A percentile compares a stretch with the other conserved stretches of the same genome.
phyloP scores from a whole-genome alignment of 257 asterid species.

The Solanum okadae region DNA sequence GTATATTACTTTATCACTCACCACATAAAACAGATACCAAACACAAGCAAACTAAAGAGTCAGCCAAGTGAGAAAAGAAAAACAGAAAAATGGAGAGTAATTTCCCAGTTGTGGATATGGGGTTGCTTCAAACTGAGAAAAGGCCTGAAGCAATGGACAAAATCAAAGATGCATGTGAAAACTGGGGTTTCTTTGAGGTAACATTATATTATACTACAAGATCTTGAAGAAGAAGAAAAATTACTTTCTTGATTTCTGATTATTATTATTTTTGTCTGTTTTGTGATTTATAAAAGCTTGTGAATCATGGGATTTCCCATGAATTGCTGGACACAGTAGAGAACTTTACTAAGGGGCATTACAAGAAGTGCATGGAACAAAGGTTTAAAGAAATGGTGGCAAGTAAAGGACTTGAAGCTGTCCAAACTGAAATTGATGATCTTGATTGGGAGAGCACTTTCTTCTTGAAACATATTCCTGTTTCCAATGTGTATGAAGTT shows the following conservation, averaged over 20 bases:
- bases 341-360: conserved; percentile 51
- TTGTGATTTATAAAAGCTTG: conserved; percentile 10
- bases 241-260: background rate
- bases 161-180: conserved; percentile 59
- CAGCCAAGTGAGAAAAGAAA: background rate
- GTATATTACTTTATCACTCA: background rate
- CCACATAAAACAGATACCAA: background rate
- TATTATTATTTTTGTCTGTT: background rate
- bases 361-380: conserved; percentile 48
- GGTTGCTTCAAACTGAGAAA: conserved; percentile 49
- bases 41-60: background rate
- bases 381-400: conserved; percentile 62
- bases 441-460: conserved; percentile 71
- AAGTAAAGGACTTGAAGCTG: conserved; percentile 49
- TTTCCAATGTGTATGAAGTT: conserved; percentile 46
- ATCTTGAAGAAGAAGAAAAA: background rate
- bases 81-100: conserved; percentile 24
- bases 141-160: conserved; percentile 46
- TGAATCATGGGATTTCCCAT: conserved; percentile 50
- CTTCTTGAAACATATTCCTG: conserved; percentile 52
- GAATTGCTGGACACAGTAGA: conserved; percentile 59
- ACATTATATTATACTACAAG: background rate
- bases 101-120: conserved; percentile 54
- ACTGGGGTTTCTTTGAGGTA: conserved; percentile 82
- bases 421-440: conserved; percentile 37